A percentile compares a stretch with the other conserved stretches of the same genome.
Conservation (phyloP, 495 filamentous ascomycete genomes). For the Hypoxylon intermedium region DNA sequence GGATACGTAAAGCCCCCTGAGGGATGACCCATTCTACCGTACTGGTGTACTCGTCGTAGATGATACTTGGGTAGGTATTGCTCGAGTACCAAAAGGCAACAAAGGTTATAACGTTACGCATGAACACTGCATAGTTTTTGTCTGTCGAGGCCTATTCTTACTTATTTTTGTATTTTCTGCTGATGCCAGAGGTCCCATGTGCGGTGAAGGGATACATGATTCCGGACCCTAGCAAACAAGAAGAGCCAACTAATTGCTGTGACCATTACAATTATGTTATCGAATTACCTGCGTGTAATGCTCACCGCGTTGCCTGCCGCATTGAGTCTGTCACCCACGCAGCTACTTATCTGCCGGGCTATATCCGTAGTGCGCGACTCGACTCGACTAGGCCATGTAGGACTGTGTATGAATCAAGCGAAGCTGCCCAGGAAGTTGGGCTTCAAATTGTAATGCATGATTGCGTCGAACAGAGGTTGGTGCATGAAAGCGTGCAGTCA, state of each 20-base stretch:
- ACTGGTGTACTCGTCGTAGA: too few relatives aligned
- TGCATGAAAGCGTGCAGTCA: slow-evolving; percentile 31
- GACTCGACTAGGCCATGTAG: slow-evolving; percentile 25
- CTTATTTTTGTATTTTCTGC: too few relatives aligned
- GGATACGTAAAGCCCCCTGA: slow-evolving; percentile 27
- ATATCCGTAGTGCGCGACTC: slow-evolving; percentile 33
- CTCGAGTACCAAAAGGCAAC: slow-evolving; percentile 11
- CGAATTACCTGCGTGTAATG: slow-evolving; percentile 1
- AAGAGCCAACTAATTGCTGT: neutral
- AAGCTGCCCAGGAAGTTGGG: slow-evolving; percentile 39
- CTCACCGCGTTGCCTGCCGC: neutral
- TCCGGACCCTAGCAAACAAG: slow-evolving; percentile 3
- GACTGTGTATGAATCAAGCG: slow-evolving; percentile 37
- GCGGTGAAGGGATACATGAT: neutral
- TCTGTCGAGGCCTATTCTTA: neutral
- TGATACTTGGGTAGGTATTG: slow-evolving; percentile 13
- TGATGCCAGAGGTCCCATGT: neutral
- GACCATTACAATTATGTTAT: neutral
- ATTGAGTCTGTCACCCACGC: slow-evolving; percentile 1
- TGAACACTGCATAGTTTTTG: neutral
- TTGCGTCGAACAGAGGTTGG: slow-evolving; percentile 32
- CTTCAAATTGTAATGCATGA: slow-evolving; percentile 41
- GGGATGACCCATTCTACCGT: slow-evolving; percentile 27
- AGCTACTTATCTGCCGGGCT: slow-evolving; percentile 18
- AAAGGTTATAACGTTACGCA: slow-evolving; percentile 13